Conservation (phyloP, 2,329 filamentous ascomycete genomes). For the Stachybotrys echinatus region DNA sequence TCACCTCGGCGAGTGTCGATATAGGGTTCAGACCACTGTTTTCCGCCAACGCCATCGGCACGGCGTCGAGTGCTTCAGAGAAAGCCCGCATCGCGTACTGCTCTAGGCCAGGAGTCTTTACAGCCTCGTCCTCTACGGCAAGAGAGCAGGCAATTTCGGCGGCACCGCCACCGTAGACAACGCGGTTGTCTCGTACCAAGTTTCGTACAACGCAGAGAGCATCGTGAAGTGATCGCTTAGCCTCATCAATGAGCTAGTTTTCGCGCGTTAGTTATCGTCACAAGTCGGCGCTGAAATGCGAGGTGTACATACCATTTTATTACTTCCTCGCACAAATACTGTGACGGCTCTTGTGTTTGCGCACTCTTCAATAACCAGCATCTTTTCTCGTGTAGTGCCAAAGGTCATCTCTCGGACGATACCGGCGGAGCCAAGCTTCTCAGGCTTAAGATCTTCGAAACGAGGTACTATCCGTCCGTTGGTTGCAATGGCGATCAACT, state of each 20-base stretch:
- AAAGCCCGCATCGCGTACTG: conserved; percentile 99
- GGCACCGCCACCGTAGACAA: conserved; percentile 94
- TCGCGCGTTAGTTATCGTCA: conserved; percentile 10
- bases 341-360: conserved; percentile 97
- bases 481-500: conserved; percentile 96
- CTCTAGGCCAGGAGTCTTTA: conserved; percentile 93
- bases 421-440: conserved; percentile 88
- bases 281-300: background rate
- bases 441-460: conserved; percentile 87
- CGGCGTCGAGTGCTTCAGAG: conserved; percentile 84
- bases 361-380: conserved; percentile 98
- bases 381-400: conserved; percentile 97
- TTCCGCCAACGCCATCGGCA: conserved; percentile 95
- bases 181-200: conserved; percentile 89
- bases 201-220: conserved; percentile 97
- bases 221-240: conserved; percentile 94
- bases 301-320: conserved; percentile 79
- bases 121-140: conserved; percentile 89
- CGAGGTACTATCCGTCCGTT: conserved; percentile 96
- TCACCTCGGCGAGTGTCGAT: conserved; percentile 88
- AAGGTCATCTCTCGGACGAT: conserved; percentile 93
- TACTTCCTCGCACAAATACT: conserved; percentile 92
- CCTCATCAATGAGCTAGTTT: conserved; percentile 90
- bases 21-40: conserved; percentile 96
- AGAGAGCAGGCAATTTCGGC: conserved; percentile 96